Percentiles rank a stretch among this genome's conserved stretches.
Evolutionary conservation across 495 filamentous ascomycete species (phyloP).

Genomic region (Viridothelium virens): DNA sequence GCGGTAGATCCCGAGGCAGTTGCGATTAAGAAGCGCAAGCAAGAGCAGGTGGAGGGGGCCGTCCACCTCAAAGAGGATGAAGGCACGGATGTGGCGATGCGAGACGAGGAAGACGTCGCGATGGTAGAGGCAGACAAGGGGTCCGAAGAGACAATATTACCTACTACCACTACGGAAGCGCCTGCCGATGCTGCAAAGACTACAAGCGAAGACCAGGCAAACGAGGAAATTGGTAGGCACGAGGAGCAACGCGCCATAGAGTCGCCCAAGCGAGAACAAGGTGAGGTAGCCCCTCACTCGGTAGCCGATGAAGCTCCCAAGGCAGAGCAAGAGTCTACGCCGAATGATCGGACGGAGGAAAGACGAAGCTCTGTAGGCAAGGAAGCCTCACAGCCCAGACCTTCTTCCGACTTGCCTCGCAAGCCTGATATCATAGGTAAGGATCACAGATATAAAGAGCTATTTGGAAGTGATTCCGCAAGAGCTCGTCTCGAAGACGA

Average conservation of each 20-base stretch:
- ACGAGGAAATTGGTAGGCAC: not conserved
- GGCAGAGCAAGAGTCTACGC: not conserved
- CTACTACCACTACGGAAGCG: not conserved
- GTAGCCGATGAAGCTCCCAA: not conserved
- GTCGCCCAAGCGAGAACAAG: not conserved
- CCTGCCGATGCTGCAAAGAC: not conserved
- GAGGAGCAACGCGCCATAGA: not conserved
- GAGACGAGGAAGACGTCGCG: slow-evolving; percentile 8
- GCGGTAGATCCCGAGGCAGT: not conserved
- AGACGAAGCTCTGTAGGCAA: not conserved
- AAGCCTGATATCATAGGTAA: not conserved
- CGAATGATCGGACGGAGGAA: not conserved
- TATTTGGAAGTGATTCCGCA: not conserved
- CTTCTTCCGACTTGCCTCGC: not conserved
- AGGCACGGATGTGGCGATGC: slow-evolving; percentile 21
- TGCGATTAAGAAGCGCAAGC: slow-evolving; percentile 9
- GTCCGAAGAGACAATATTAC: not conserved
- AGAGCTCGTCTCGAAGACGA: not conserved
- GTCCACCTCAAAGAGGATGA: slow-evolving; percentile 26
- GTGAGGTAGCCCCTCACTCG: not conserved
- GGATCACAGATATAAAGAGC: slow-evolving; percentile 14
- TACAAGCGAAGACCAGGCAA: not conserved
- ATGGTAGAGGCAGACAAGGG: not conserved
- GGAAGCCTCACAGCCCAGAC: not conserved
- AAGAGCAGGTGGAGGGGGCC: not conserved